A percentile compares a stretch with the other conserved stretches of the same genome.
phyloP scores from a whole-genome alignment of 495 filamentous ascomycete genomes.

The Xylaria grammica region DNA sequence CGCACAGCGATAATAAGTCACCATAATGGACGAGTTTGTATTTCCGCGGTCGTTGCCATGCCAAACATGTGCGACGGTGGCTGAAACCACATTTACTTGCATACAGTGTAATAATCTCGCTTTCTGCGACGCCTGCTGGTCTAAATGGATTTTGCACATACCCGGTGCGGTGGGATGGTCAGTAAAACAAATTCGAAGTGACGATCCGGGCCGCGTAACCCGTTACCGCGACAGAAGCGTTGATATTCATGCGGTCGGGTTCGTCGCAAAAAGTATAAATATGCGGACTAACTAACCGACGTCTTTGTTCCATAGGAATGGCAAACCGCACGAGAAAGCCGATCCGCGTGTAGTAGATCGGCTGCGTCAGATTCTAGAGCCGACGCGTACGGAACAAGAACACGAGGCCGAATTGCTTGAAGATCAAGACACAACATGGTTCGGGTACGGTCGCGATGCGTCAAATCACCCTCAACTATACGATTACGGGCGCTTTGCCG shows the following conservation, averaged over 20 bases:
- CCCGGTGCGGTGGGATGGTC: conserved; percentile 39
- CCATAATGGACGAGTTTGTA: conserved; percentile 31
- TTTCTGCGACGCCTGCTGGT: conserved; percentile 46
- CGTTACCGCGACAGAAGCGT: background rate
- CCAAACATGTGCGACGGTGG: conserved; percentile 35
- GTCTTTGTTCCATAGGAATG: conserved; percentile 19
- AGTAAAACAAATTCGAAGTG: too few species aligned
- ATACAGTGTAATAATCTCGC: conserved; percentile 50
- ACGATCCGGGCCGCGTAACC: background rate
- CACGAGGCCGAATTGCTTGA: conserved; percentile 37
- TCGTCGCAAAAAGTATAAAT: background rate
- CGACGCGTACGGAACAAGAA: conserved; percentile 31
- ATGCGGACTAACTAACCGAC: conserved; percentile 17
- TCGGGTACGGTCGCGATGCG: conserved; percentile 46
- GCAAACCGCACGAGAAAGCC: conserved; percentile 41
- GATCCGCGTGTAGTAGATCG: conserved; percentile 34
- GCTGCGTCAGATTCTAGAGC: conserved; percentile 38
- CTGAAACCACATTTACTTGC: conserved; percentile 38
- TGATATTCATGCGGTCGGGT: too few species aligned
- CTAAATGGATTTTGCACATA: conserved; percentile 42
- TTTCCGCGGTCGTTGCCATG: conserved; percentile 33
- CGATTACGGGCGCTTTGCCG: conserved; percentile 46
- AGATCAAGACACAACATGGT: conserved; percentile 57
- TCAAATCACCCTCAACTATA: conserved; percentile 40
- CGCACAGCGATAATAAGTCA: conserved; percentile 9